Base-by-base conservation (phyloP, 1,284 basidiomycete genomes). In the Rhodofomes roseus region DNA sequence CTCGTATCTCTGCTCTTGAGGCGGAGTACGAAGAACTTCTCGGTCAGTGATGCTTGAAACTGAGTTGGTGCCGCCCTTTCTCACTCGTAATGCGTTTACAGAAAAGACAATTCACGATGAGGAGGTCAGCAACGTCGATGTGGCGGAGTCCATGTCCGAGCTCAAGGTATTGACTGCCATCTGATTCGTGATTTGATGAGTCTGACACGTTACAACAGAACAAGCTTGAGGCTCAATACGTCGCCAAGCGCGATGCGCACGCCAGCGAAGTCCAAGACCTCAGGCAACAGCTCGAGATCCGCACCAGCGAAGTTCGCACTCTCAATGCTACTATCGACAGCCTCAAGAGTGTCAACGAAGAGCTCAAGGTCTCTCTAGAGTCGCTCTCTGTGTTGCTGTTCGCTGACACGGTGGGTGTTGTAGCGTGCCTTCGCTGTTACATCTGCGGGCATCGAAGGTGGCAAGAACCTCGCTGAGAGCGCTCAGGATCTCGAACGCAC, bases 401-500 rank as follows among this genome's bases (percentile, higher is more conserved):
- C 31, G 57, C 55, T 66, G 44, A 61, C 57, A 50, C 59, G 56
- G 54, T 61, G 56, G 54, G 56, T 58, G 31, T 58, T 59, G 55
- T 71, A 97, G 94, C 93, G 95, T 44, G 95, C 96, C 16, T 96
- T 99, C 70, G 94, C 94, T 54, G 93, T 96, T 57, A 96, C 96
- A 27, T 95, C 96, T 59, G 94, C 95, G 61, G 96, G 96, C 57
- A 95, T 96, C 69, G 93, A 96, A 72, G 95, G 96, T 59, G 95
- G 96, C 56, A 96, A 95, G 82, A 95, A 93, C 74, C 85, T 99
- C 50, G 96, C 95, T 55, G 93, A 96, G 77, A 95, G 94, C 67
- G 95, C 96, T 7, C 92, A 96, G 75, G 98, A 99, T 76, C 87
- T 99, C 68, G 98, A 99, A 77, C 85, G 96, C 56, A 95, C 94